phyloP scores from a whole-genome alignment of 2,329 filamentous ascomycete species.

The Botrytis squamosa region DNA sequence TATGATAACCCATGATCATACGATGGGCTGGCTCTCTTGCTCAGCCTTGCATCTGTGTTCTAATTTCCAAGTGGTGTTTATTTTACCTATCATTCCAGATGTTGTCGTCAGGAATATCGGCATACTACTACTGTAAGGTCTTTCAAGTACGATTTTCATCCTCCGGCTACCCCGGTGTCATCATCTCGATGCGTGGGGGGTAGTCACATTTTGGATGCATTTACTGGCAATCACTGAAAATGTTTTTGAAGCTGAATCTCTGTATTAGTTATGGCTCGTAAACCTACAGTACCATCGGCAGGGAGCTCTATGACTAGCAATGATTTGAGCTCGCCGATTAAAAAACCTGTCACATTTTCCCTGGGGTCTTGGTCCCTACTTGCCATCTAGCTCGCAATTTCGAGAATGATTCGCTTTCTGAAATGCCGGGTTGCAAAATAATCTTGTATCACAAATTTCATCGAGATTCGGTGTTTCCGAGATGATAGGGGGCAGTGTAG shows the following conservation, averaged over 20 bases:
- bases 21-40: not conserved
- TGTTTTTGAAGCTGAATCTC: not conserved
- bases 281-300: not conserved
- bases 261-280: not conserved
- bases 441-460: not conserved
- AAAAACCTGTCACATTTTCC: not conserved
- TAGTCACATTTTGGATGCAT: not conserved
- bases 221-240: not conserved
- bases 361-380: not conserved
- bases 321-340: not conserved
- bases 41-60: slow-evolving; percentile 1
- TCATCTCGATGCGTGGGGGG: not conserved
- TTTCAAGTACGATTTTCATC: not conserved
- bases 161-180: not conserved
- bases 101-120: not conserved
- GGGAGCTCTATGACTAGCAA: not conserved
- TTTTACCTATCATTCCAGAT: not conserved
- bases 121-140: not conserved
- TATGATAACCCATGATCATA: not conserved
- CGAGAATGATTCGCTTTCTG: slow-evolving; percentile 1
- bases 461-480: not conserved
- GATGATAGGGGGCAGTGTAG: not conserved
- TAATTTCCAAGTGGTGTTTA: not conserved
- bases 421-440: not conserved
- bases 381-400: not conserved